Base-by-base conservation (phyloP, 176 grass and related monocot species). In the Neostapfia colusana region DNA sequence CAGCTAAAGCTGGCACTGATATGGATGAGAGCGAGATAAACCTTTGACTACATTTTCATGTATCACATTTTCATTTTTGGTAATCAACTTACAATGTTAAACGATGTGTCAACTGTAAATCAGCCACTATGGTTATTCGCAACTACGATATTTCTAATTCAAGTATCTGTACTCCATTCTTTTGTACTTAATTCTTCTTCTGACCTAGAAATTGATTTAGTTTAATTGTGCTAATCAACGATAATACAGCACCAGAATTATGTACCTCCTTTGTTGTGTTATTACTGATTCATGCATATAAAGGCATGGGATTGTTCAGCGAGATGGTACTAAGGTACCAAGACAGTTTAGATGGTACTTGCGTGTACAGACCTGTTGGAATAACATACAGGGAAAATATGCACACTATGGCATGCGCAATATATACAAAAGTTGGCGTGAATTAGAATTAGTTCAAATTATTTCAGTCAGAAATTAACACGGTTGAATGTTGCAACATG, bases 111-210 rank as follows among this genome's bases (percentile, higher is more conserved):
- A 31, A 31, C 31, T 31, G 31, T 31, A 1, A 31, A 31, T 31
- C 31, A 31, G 1, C 3, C 31, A 31, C 31, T 2, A 1, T 31
- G 3, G 3, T 31, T 31, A 2, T 31, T 31, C 31, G 31, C 31
- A 31, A 3, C 1, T 31, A n/a, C n/a, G n/a, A n/a, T n/a, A n/a
- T n/a, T 59, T 27, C 36, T 35, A 44, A 21, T 55, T 24, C 0
- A 46, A 43, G 31, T 31, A 3, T 31, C 31, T 31, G 31, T 31
- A 31, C 31, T 44, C 26, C 78, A 81, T 85, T 89, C 34, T 80
- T 84, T 67, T 14, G 41, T 55, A 8, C 3, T 37, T 72, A 13
- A 78, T 72, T 84, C 24, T 71, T 70, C 72, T 14, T 21, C 27
- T 78, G 18, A 43, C 55, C 51, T 17, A 43, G 54, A 50, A 15